Percentiles rank a stretch among this genome's conserved stretches.
These are phyloP conservation scores for Babesia microti DNA, from an alignment of 169 alveolate species.

Conservation along the genomic window DNA sequence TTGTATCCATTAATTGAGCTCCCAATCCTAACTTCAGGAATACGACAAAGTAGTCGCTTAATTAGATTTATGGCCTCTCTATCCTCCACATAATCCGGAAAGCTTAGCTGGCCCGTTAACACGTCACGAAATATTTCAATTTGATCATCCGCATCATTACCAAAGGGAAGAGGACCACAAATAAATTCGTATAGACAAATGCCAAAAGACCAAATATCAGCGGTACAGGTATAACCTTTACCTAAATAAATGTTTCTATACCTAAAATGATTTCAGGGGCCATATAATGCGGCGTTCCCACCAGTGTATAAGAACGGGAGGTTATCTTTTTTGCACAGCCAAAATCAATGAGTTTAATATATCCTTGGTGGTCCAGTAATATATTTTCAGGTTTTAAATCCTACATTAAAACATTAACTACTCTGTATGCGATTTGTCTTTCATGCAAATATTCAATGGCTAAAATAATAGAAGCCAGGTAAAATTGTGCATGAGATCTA, in stretches of 20 bases:
- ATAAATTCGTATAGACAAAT: constrained; percentile 92
- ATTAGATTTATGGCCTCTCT: constrained; percentile 73
- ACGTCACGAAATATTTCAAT: constrained; percentile 85
- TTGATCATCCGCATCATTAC: constrained; percentile 90
- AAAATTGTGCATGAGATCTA: constrained; percentile 80
- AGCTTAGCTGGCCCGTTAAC: constrained; percentile 63
- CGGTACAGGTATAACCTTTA: constrained; percentile 89
- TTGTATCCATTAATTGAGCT: constrained; percentile 79
- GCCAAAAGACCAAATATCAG: constrained; percentile 97
- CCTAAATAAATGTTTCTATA: constrained; percentile 60
- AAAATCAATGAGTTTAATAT: constrained; percentile 86
- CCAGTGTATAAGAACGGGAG: constrained; percentile 83
- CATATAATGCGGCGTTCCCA: constrained; percentile 95
- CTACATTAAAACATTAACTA: constrained; percentile 7
- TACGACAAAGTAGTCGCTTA: constrained; percentile 74
- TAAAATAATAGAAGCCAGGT: constrained; percentile 74
- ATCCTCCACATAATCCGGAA: constrained; percentile 66
- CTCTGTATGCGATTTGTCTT: constrained; percentile 85
- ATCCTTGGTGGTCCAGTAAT: constrained; percentile 90
- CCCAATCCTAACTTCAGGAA: constrained; percentile 82
- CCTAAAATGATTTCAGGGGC: constrained; percentile 87
- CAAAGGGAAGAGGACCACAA: constrained; percentile 96
- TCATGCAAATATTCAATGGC: constrained; percentile 86
- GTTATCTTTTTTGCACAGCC: constrained; percentile 88
- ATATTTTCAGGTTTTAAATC: constrained; percentile 95